Base-by-base conservation (phyloP, 2,329 filamentous ascomycete genomes). In the Epichloe brachyelytri region DNA sequence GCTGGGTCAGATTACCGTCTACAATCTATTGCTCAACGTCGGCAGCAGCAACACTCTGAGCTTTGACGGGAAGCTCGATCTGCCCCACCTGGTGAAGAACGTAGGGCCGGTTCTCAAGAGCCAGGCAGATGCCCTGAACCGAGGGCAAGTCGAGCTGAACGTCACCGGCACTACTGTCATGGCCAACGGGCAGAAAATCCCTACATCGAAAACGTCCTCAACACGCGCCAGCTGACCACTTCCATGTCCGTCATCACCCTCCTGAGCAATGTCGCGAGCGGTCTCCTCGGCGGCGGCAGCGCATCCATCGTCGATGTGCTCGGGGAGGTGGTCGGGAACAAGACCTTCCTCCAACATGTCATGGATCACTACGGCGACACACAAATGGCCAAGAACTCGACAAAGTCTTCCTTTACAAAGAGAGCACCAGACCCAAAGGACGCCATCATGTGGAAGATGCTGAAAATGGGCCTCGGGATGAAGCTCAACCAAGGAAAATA, bases 131-230 rank as follows among this genome's bases (percentile, higher is more conserved):
- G 59, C 71, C 0, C 62, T 75, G 2, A 56, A 55, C 30, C 57
- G 65, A 0, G 72, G 73, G 4, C 63, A 67, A n/a, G 58, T 75
- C 20, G 61, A 66, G 53, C 59, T 75, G 41, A 66, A 65, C 45
- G 65, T 67, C 4, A 65, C 65, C 0, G 71, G 71, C 3, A 73
- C 73, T 46, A 52, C 64, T 1, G 71, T 71, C 1, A 56, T 67
- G 0, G 64, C 70, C 41, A 64, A 73, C 37, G 71, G 71, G 3
- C 17, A 68, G 52, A 70, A 68, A 51, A 69, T 76, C 44, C 58
- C 1, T 76, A 70, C 48, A 57, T 72, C n/a, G 71, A 76, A 51
- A 58, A 63, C 1, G 65, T 75, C 7, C 58, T 76, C 39, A 69
- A 69, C 52, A 62, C 60, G 0, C 67, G 70, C 40, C 62, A 57